phyloP scores from a whole-genome alignment of 1,284 basidiomycete genomes.

The Cryptococcus wingfieldii region DNA sequence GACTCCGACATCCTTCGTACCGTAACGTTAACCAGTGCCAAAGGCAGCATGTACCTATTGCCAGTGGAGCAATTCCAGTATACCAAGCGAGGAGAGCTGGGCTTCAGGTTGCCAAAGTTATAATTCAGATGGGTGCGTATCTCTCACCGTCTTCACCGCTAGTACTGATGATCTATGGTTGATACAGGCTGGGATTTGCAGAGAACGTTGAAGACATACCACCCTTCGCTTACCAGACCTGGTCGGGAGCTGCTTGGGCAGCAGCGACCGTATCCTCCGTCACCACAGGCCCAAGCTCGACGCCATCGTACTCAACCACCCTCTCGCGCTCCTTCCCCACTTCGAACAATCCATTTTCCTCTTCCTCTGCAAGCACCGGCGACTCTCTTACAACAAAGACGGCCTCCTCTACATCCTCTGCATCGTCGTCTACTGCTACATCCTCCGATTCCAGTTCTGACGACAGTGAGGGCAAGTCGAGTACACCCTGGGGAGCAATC shows the following conservation, averaged over 20 bases:
- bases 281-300: slow-evolving; percentile 3
- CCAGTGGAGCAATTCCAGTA: slow-evolving; percentile 10
- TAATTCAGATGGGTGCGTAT: slow-evolving; percentile 14
- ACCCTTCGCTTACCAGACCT: slow-evolving; percentile 9
- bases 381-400: not conserved
- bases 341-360: not conserved
- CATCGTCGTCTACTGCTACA: not conserved
- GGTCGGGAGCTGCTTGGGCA: not conserved
- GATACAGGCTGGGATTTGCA: slow-evolving; percentile 10
- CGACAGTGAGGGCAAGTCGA: not conserved
- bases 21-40: not conserved
- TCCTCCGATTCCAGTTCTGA: slow-evolving; percentile 1
- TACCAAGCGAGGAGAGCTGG: slow-evolving; percentile 15
- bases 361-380: slow-evolving; percentile 3
- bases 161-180: not conserved
- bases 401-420: not conserved
- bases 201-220: slow-evolving; percentile 6
- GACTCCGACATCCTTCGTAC: not conserved
- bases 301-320: slow-evolving; percentile 17
- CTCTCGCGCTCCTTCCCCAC: slow-evolving; percentile 25
- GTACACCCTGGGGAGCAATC: slow-evolving; percentile 14
- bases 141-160: not conserved
- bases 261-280: slow-evolving; percentile 3
- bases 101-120: slow-evolving; percentile 9
- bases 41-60: slow-evolving; percentile 26